Percentiles rank a stretch among this genome's conserved stretches.
Evolutionary conservation across 768 basidiomycete genomes (phyloP).

Genomic region (Auricularia cornea): DNA sequence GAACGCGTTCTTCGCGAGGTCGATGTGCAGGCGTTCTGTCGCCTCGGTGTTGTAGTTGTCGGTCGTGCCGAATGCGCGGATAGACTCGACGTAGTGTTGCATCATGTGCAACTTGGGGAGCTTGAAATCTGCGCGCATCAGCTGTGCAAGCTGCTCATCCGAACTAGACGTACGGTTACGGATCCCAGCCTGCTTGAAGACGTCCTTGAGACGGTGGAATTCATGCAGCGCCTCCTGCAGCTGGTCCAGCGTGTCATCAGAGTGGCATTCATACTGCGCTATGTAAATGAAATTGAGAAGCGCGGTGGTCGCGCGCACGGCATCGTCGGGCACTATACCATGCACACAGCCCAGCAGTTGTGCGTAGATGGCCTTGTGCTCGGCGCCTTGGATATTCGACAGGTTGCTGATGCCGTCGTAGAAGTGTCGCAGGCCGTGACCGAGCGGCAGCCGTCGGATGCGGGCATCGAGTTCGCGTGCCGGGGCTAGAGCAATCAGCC

Average conservation of each 20-base stretch:
- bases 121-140: constrained; percentile 10
- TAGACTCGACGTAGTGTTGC: constrained; percentile 12
- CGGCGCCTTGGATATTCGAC: constrained; percentile 24
- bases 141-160: not conserved
- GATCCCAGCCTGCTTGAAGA: constrained; percentile 8
- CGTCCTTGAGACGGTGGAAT: not conserved
- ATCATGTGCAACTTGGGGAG: constrained; percentile 22
- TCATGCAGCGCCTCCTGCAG: not conserved
- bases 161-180: constrained; percentile 2
- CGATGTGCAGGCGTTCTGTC: constrained; percentile 24
- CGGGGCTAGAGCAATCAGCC: constrained; percentile 22
- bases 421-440: constrained; percentile 28
- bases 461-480: constrained; percentile 29
- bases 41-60: constrained; percentile 24
- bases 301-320: not conserved
- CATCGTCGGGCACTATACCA: not conserved
- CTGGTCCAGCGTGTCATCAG: not conserved
- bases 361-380: constrained; percentile 25
- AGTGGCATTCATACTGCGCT: not conserved
- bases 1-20: constrained; percentile 32
- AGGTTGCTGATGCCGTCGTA: constrained; percentile 28
- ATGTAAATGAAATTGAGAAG: not conserved
- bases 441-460: constrained; percentile 24
- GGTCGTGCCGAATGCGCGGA: constrained; percentile 12
- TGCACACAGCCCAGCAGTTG: not conserved